These are phyloP conservation scores for Elaeis oleifera DNA, from an alignment of 202 grass and related monocot species.

Conservation along the genomic window DNA sequence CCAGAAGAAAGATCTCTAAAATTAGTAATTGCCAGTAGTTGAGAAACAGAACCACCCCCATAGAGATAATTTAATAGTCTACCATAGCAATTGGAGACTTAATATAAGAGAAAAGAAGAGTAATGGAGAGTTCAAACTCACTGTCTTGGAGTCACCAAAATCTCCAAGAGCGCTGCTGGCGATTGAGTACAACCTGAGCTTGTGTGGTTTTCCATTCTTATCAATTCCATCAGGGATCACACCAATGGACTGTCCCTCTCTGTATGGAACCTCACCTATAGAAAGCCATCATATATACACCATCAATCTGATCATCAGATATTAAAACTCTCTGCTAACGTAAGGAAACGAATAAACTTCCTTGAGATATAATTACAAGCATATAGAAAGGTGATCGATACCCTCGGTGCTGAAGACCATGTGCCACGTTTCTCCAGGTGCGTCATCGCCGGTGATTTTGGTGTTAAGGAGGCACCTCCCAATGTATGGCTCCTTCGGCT, in stretches of 20 bases:
- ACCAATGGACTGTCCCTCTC: conserved; percentile 90
- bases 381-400: conserved; percentile 1
- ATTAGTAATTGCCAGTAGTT: too few relatives aligned
- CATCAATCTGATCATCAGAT: background rate
- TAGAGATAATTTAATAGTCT: too few relatives aligned
- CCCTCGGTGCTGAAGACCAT: conserved; percentile 96
- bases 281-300: background rate
- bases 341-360: too few relatives aligned
- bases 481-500: conserved; percentile 75
- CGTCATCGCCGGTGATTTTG: conserved; percentile 81
- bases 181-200: conserved; percentile 88
- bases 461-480: conserved; percentile 81
- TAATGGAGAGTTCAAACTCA: conserved; percentile 20
- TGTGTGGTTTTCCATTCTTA: conserved; percentile 97
- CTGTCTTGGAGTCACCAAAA: conserved; percentile 82
- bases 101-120: background rate
- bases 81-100: too few relatives aligned
- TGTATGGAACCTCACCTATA: conserved; percentile 58
- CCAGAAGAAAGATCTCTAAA: too few relatives aligned
- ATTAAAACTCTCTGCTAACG: too few relatives aligned
- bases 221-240: conserved; percentile 76
- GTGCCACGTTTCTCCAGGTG: conserved; percentile 95
- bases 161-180: conserved; percentile 92
- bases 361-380: too few relatives aligned
- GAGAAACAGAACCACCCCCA: too few relatives aligned